Conservation (phyloP, 257 asterid genomes). For the Dorcoceras hygrometricum region DNA sequence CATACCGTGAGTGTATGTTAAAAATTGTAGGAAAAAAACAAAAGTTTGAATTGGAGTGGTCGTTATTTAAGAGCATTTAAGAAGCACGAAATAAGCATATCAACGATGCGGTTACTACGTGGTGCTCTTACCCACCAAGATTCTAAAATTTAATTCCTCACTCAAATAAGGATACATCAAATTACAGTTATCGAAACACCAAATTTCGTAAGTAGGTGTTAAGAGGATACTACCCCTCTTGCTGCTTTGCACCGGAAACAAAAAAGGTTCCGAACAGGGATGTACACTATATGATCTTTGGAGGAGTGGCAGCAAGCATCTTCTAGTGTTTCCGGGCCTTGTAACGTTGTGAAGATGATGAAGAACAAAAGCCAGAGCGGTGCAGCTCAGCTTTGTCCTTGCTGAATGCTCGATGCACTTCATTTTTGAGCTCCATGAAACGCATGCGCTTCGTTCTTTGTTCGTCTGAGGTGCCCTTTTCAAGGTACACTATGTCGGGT, state of each 20-base stretch:
- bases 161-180: neutral
- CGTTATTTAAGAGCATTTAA: no score
- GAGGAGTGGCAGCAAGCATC: constrained; percentile 11
- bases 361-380: constrained; percentile 43
- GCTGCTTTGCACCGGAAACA: neutral
- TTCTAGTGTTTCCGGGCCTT: constrained; percentile 34
- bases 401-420: constrained; percentile 60
- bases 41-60: no score
- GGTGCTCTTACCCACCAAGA: no score
- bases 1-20: no score
- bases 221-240: neutral
- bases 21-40: no score
- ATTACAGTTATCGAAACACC: no score
- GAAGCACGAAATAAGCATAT: no score
- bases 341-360: constrained; percentile 34
- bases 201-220: neutral
- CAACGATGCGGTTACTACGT: no score
- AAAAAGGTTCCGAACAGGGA: neutral
- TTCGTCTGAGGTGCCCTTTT: constrained; percentile 65
- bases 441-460: constrained; percentile 49
- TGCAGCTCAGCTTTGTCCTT: constrained; percentile 64
- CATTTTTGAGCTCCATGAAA: constrained; percentile 58
- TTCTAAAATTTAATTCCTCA: neutral
- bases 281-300: neutral
- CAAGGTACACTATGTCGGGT: constrained; percentile 49